Evolutionary conservation across 1,139 yeast genomes (phyloP).

Genomic region (Diutina rugosa): DNA sequence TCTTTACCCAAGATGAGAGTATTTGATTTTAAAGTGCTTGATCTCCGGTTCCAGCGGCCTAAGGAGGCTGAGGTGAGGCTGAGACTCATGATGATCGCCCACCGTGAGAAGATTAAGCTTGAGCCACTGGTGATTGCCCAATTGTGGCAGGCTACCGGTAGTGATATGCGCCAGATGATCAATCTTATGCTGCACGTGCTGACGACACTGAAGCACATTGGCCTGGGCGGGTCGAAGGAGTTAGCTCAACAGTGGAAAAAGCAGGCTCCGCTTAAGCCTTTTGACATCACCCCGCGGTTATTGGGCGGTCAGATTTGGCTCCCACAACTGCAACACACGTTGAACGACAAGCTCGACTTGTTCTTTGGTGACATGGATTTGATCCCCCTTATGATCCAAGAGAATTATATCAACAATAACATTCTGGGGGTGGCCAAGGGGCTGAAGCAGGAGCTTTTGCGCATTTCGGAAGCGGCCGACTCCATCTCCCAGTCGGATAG

Average conservation of each 20-base stretch:
- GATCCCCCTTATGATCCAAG: slow-evolving; percentile 93
- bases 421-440: slow-evolving; percentile 34
- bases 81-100: slow-evolving; percentile 83
- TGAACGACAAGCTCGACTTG: slow-evolving; percentile 77
- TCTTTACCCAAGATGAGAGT: slow-evolving; percentile 92
- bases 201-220: slow-evolving; percentile 51
- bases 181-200: slow-evolving; percentile 80
- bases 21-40: slow-evolving; percentile 76
- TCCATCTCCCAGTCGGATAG: slow-evolving; percentile 73
- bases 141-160: slow-evolving; percentile 71
- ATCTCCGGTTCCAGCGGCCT: slow-evolving; percentile 81
- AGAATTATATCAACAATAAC: slow-evolving; percentile 60
- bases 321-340: slow-evolving; percentile 35
- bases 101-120: slow-evolving; percentile 66
- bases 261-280: slow-evolving; percentile 82
- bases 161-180: slow-evolving; percentile 91
- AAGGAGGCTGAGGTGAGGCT: slow-evolving; percentile 70
- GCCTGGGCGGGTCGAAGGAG: slow-evolving; percentile 20
- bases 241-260: slow-evolving; percentile 74
- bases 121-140: slow-evolving; percentile 77
- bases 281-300: slow-evolving; percentile 71
- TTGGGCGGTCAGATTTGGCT: slow-evolving; percentile 52
- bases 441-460: slow-evolving; percentile 38
- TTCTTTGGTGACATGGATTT: slow-evolving; percentile 94
- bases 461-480: slow-evolving; percentile 72